A percentile compares a stretch with the other conserved stretches of the same genome.
phyloP scores from a whole-genome alignment of 2,329 filamentous ascomycete genomes.

The Cadophora sp. region DNA sequence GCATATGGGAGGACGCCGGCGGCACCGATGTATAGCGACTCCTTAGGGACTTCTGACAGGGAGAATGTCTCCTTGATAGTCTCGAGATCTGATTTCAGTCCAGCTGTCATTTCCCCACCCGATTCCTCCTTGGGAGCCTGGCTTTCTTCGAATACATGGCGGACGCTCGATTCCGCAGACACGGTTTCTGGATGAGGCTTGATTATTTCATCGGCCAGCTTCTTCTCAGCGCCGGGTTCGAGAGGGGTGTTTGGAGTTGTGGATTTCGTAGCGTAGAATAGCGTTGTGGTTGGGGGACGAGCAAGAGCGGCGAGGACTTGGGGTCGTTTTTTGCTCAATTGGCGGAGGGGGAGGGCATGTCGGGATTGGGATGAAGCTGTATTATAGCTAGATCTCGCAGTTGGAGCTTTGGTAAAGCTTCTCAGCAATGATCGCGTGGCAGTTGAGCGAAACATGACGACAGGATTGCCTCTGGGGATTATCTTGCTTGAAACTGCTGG shows the following conservation, averaged over 20 bases:
- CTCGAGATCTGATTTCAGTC: conserved; percentile 62
- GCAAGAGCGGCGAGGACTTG: conserved; percentile 28
- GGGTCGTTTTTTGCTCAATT: conserved; percentile 39
- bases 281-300: conserved; percentile 52
- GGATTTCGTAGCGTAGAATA: conserved; percentile 52
- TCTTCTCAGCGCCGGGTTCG: conserved; percentile 63
- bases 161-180: conserved; percentile 61
- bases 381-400: conserved; percentile 37
- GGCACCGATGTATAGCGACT: conserved; percentile 72
- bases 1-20: conserved; percentile 87
- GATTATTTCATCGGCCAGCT: conserved; percentile 61
- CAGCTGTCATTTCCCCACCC: conserved; percentile 59
- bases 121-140: conserved; percentile 33
- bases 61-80: conserved; percentile 74
- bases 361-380: conserved; percentile 38
- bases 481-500: too few species aligned
- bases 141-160: conserved; percentile 55
- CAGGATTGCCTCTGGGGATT: neutral
- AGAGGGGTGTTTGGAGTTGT: conserved; percentile 49
- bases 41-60: conserved; percentile 68
- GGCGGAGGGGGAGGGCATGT: conserved; percentile 30
- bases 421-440: conserved; percentile 42
- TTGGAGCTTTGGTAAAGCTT: conserved; percentile 39
- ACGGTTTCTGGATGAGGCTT: conserved; percentile 65
- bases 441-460: conserved; percentile 43